Evolutionary conservation across 192 early-diverging fungal species (phyloP), one percentile per base, ranked within the genome.

Genomic region (Umbelopsis sp.): DNA sequence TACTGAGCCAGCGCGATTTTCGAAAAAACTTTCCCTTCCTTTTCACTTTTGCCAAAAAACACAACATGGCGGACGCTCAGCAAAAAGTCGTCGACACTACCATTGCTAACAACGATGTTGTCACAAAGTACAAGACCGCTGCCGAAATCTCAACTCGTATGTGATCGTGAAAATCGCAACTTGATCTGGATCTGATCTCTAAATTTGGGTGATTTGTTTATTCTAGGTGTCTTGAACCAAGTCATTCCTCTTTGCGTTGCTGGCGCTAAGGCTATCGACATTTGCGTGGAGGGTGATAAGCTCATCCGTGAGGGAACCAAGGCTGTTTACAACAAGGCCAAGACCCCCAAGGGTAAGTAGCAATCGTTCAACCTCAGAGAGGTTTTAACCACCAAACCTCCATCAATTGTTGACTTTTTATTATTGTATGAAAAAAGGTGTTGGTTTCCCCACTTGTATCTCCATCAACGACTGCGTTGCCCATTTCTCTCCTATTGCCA

Each of bases 41-140:
- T 41, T 41, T 41, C 37, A 41, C 55, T 30, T 61, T 61, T 61
- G 18, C 55, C 33, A 35, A 27, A 53, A 70, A 45, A 22, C 49
- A 45, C 70, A 68, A 41, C 58, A 71, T 71, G 69, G 70, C 70
- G 30, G 74, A 74, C 30, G 37, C 30, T 27, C 69, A 49, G 51
- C 49, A 73, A 25, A 23, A 61, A 30, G 27, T 35, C 15, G 52
- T 55, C 30, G 79, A 79, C 77, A 86, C 79, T 77, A 86, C 85
- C 70, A 86, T 94, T 66, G 83, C 85, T 65, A 88, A 94, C 83
- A 76, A 85, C 35, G 83, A 82, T 71, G 93, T 95, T 30, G 83
- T 97, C 73, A 91, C 87, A 72, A 96, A 96, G 85, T 98, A 97
- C 90, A 91, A 92, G 86, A 89, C 91, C 47, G 94, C 94, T 33